A percentile compares a stretch with the other conserved stretches of the same genome.
phyloP scores from a whole-genome alignment of 768 basidiomycete genomes.

The Phallus indusiatus region DNA sequence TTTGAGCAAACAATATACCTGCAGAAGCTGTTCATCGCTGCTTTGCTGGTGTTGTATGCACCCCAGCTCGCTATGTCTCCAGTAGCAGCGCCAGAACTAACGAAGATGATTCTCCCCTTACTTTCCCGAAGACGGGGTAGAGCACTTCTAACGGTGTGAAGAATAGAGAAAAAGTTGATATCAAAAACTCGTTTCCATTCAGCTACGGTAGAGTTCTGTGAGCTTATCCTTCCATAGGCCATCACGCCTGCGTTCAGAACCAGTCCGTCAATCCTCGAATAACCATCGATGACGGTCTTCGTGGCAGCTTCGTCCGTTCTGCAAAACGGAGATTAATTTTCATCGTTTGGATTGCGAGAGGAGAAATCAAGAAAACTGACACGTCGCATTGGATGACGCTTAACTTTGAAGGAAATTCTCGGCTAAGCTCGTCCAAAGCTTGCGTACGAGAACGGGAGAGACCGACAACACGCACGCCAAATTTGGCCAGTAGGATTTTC shows the following conservation, averaged over 20 bases:
- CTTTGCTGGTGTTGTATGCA: conserved; percentile 76
- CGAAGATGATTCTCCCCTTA: conserved; percentile 61
- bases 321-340: conserved; percentile 9
- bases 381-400: conserved; percentile 63
- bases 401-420: conserved; percentile 31
- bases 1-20: conserved; percentile 32
- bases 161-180: conserved; percentile 79
- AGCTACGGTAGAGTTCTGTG: conserved; percentile 38
- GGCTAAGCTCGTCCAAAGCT: conserved; percentile 48
- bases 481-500: conserved; percentile 49
- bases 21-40: conserved; percentile 81
- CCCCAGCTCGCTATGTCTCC: conserved; percentile 66
- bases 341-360: background rate
- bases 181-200: conserved; percentile 70
- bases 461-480: conserved; percentile 62
- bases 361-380: conserved; percentile 33
- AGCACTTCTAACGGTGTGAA: conserved; percentile 56
- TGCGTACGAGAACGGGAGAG: conserved; percentile 61
- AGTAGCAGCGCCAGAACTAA: conserved; percentile 79
- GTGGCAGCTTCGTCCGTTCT: conserved; percentile 54
- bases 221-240: conserved; percentile 49
- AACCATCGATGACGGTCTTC: conserved; percentile 35
- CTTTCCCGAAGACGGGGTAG: conserved; percentile 63
- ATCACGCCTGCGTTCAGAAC: conserved; percentile 80
- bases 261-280: conserved; percentile 62